Percentiles rank a stretch among this genome's conserved stretches.
Evolutionary conservation across 129 eudicot genomes (phyloP).

Genomic region (Centaurea solstitialis): DNA sequence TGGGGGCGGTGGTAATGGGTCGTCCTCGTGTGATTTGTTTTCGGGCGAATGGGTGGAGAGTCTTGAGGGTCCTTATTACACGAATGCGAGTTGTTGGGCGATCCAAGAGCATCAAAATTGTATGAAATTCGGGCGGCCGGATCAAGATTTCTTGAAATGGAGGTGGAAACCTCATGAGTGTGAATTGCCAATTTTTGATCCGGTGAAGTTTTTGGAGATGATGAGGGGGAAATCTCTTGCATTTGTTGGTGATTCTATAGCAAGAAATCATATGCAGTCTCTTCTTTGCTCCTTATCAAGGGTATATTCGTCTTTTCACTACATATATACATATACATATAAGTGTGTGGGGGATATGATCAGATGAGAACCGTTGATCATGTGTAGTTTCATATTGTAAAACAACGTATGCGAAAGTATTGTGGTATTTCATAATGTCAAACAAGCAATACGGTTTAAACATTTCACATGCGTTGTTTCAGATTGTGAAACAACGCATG

Average conservation of each 20-base stretch:
- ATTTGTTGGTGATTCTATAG: conserved; percentile 83
- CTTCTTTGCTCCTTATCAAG: conserved; percentile 66
- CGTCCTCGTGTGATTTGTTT: conserved; percentile 49
- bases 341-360: not conserved
- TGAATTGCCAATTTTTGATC: conserved; percentile 64
- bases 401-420: not conserved
- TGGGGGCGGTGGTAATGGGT: conserved; percentile 16
- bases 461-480: not conserved
- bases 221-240: conserved; percentile 77
- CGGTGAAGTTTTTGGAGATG: conserved; percentile 56
- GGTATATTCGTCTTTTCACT: conserved; percentile 43
- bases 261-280: conserved; percentile 91
- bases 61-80: conserved; percentile 64
- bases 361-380: not conserved
- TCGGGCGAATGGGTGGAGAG: conserved; percentile 77
- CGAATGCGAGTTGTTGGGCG: conserved; percentile 59
- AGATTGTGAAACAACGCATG: not conserved
- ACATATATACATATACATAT: not conserved
- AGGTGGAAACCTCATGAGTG: conserved; percentile 76
- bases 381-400: not conserved
- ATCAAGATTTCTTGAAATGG: conserved; percentile 71
- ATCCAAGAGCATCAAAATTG: conserved; percentile 86
- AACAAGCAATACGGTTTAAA: not conserved
- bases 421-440: too few relatives aligned
- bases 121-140: conserved; percentile 68